Conservation (phyloP, 176 grass and related monocot species). For the Triticum timopheevii region DNA sequence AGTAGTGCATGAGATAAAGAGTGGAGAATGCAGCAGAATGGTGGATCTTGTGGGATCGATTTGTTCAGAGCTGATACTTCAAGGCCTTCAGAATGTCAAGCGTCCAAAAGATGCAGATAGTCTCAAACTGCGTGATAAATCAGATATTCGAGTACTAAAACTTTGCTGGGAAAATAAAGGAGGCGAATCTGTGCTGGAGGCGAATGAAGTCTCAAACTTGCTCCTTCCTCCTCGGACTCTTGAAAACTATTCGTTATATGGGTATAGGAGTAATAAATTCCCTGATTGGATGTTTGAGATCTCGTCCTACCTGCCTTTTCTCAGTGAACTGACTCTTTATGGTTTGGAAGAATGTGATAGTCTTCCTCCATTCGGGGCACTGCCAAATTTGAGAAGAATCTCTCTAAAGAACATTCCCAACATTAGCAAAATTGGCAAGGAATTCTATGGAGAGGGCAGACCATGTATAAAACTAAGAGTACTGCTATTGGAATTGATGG, state of each 20-base stretch:
- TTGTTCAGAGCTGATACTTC: too few relatives aligned
- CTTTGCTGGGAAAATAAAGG: too few relatives aligned
- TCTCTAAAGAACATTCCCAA: rapidly evolving
- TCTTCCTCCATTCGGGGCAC: background rate
- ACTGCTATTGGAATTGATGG: rapidly evolving
- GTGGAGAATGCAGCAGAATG: too few relatives aligned
- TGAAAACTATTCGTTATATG: rapidly evolving
- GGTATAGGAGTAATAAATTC: background rate
- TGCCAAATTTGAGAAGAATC: background rate
- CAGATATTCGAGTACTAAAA: too few relatives aligned
- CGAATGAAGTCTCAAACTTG: too few relatives aligned
- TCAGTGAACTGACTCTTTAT: rapidly evolving
- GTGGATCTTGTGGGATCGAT: too few relatives aligned
- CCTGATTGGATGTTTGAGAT: background rate
- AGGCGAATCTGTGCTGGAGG: too few relatives aligned
- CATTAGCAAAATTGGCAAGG: too few relatives aligned
- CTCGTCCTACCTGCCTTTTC: background rate
- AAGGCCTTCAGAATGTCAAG: too few relatives aligned
- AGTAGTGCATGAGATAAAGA: too few relatives aligned
- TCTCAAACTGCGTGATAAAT: too few relatives aligned
- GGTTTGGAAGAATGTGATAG: background rate
- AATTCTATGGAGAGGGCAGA: background rate
- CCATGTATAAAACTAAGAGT: background rate
- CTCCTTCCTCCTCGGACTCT: background rate
- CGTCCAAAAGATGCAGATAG: too few relatives aligned